Base-by-base conservation (phyloP, 2,329 filamentous ascomycete species). In the Nigrospora sphaerica region DNA sequence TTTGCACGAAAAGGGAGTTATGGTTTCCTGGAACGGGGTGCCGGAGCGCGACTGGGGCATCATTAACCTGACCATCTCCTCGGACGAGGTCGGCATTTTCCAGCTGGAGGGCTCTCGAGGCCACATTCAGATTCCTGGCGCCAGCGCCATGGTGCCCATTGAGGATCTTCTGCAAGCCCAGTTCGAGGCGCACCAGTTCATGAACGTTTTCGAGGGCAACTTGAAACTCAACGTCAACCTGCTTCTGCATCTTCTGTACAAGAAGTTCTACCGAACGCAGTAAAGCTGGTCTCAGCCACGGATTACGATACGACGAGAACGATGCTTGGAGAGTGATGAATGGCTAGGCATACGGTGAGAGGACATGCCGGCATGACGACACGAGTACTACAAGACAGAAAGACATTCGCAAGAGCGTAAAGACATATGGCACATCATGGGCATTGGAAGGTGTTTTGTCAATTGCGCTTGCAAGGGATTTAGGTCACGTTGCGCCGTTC, bases 121-220 rank as follows among this genome's bases (percentile, higher is more conserved):
- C 17, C 88, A 88, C 63, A 95, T 97, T 72, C 93, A 96, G 78
- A 89, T 98, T 44, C 92, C 93, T 0, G 93, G 93, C 5, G 93
- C 91, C 7, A 95, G 86, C 61, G 90, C 89, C 7, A 78, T 89
- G 56, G 80, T 98, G 37, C 84, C 91, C 31, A 85, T 98, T 59
- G 93, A 98, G 63, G 92, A 96, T 59, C 73, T 98, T 52, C 73
- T 98, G 59, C 90, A 96, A 69, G 92, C 93, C 44, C 95, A 98
- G 68, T 98, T 96, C 64, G 93, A 97, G 68, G 90, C 93, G 56
- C 88, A 90, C 58, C 90, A 96, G 69, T 95, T 95, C 65, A 91
- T 97, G 81, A 90, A 88, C 60, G 75, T 97, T 50, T 98, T 98
- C 60, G 89, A 95, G 63, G 84, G 85, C 46, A 80, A 78, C 52